Evolutionary conservation across 139 green algal genomes (phyloP).

Genomic region (Pycnococcus provasolii): DNA sequence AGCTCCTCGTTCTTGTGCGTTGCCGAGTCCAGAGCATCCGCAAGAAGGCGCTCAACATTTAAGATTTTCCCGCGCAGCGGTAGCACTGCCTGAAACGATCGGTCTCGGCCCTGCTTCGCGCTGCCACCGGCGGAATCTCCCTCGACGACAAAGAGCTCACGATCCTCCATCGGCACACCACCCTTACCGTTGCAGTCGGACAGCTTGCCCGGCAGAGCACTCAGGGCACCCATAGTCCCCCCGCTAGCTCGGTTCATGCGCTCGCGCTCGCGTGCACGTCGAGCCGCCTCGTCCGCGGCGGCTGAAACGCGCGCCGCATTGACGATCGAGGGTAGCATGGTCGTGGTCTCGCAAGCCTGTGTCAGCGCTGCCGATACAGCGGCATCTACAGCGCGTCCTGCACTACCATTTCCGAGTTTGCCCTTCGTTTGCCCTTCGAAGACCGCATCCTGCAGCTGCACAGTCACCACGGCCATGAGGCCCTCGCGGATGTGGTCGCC

Average conservation of each 20-base stretch:
- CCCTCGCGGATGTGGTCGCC: slow-evolving; percentile 87
- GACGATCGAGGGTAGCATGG: slow-evolving; percentile 40
- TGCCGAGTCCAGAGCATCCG: slow-evolving; percentile 39
- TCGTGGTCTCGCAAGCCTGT: slow-evolving; percentile 43
- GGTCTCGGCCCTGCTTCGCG: slow-evolving; percentile 86
- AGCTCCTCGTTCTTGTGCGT: slow-evolving; percentile 96
- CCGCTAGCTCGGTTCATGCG: slow-evolving; percentile 52
- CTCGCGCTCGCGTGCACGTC: slow-evolving; percentile 86
- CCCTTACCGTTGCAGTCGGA: slow-evolving; percentile 61
- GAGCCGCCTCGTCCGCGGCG: slow-evolving; percentile 79
- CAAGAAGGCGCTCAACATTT: slow-evolving; percentile 73
- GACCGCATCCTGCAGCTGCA: slow-evolving; percentile 74
- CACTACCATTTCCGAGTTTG: slow-evolving; percentile 72
- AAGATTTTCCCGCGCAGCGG: slow-evolving; percentile 95
- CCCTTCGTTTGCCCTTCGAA: slow-evolving; percentile 99
- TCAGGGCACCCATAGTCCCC: slow-evolving; percentile 55
- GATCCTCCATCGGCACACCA: too few relatives aligned
- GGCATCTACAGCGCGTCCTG: slow-evolving; percentile 53
- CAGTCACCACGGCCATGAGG: slow-evolving; percentile 43
- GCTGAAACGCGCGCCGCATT: slow-evolving; percentile 47
- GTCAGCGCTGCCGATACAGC: slow-evolving; percentile 37
- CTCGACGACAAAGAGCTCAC: slow-evolving; percentile 96
- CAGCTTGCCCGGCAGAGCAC: slow-evolving; percentile 89
- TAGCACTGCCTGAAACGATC: slow-evolving; percentile 78
- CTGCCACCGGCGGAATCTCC: slow-evolving; percentile 85